Evolutionary conservation across 2,329 filamentous ascomycete genomes (phyloP).

Genomic region (Madurella fahalii): DNA sequence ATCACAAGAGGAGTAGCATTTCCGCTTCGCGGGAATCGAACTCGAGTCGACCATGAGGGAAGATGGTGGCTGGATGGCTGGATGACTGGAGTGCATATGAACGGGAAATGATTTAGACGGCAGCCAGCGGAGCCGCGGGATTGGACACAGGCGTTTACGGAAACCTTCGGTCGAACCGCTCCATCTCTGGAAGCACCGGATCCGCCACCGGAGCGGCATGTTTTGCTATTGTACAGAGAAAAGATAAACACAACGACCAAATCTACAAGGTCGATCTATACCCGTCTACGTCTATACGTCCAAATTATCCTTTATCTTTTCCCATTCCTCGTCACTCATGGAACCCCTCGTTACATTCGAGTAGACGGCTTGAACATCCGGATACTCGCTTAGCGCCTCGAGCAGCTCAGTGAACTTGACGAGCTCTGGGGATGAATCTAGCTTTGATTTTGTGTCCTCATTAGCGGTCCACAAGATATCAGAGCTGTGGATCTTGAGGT

Average conservation of each 20-base stretch:
- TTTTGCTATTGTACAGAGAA: constrained; percentile 31
- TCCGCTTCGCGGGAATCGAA: too few species aligned
- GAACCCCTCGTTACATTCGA: constrained; percentile 58
- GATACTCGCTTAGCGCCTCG: constrained; percentile 58
- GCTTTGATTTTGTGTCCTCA: constrained; percentile 66
- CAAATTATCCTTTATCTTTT: constrained; percentile 48
- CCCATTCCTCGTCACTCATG: constrained; percentile 52
- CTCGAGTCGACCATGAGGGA: too few species aligned
- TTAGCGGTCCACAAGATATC: constrained; percentile 86
- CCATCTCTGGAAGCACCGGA: constrained; percentile 2
- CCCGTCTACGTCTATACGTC: constrained; percentile 35
- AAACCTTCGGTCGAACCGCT: constrained; percentile 1
- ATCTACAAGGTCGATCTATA: background rate
- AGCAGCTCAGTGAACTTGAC: constrained; percentile 57
- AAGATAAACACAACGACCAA: background rate
- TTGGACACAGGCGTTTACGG: constrained; percentile 12
- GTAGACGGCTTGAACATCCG: constrained; percentile 75
- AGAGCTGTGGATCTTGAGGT: constrained; percentile 64
- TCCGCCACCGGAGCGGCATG: background rate
- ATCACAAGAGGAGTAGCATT: constrained; percentile 23
- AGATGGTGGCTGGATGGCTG: too few species aligned
- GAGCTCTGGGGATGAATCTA: constrained; percentile 55
- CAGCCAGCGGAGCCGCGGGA: background rate
- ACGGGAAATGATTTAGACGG: too few species aligned
- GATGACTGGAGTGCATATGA: too few species aligned